Conservation (phyloP, 768 basidiomycete species). For the Suillus discolor region DNA sequence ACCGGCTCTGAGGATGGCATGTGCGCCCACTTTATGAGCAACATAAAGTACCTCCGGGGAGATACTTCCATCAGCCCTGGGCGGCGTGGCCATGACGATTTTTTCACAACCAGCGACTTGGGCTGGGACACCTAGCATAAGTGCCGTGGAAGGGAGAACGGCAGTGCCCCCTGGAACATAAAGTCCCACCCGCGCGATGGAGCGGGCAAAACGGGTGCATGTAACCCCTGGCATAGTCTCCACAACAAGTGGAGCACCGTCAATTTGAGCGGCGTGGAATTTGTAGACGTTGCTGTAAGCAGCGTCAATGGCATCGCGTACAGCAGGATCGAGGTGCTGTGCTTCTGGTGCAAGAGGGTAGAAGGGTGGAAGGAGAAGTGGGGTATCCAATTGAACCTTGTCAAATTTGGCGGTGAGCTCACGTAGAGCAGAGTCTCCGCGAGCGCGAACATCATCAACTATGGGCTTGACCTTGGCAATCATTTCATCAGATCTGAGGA, state of each 20-base stretch:
- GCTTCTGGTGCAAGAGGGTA: constrained; percentile 43
- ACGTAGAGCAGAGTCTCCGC: constrained; percentile 85
- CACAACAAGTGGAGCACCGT: constrained; percentile 69
- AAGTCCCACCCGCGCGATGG: constrained; percentile 94
- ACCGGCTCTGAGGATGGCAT: constrained; percentile 90
- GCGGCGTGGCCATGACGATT: constrained; percentile 96
- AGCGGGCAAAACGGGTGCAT: constrained; percentile 91
- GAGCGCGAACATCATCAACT: constrained; percentile 79
- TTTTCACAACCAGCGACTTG: constrained; percentile 94
- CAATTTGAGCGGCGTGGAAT: constrained; percentile 91
- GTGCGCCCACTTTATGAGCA: constrained; percentile 87
- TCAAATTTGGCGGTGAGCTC: constrained; percentile 95
- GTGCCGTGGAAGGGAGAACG: constrained; percentile 91
- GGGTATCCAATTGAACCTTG: constrained; percentile 68
- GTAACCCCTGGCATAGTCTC: constrained; percentile 99
- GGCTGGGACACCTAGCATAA: constrained; percentile 98
- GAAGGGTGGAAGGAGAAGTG: constrained; percentile 81
- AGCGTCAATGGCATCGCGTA: constrained; percentile 81
- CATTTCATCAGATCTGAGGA: constrained; percentile 63
- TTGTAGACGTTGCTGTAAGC: constrained; percentile 91
- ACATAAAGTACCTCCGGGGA: constrained; percentile 98
- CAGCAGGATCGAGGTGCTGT: constrained; percentile 60
- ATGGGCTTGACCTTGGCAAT: constrained; percentile 93
- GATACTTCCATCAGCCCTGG: constrained; percentile 87
- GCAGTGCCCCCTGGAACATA: constrained; percentile 99